Evolutionary conservation across 2,329 filamentous ascomycete genomes (phyloP), one percentile per base, ranked within the genome.

Genomic region (Aspergillus niger): DNA sequence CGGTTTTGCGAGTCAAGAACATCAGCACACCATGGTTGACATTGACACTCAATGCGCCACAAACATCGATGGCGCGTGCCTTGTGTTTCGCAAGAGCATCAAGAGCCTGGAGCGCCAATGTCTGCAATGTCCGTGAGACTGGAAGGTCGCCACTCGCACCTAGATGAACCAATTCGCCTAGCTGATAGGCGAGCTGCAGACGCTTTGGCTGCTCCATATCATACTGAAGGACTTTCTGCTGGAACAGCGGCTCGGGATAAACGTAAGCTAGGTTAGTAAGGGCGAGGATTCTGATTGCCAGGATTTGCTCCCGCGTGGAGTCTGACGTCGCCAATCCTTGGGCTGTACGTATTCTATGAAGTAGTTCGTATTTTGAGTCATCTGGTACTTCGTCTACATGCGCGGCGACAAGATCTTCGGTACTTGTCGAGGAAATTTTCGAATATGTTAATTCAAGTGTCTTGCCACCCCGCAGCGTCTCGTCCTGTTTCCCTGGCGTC

Each of bases 21-120:
- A 98, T 89, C 48, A 99, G 83, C 30, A 98, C 90, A 13, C 95
- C 96, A 69, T 99, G 96, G 69, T 96, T 98, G 39, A 98, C 94
- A 68, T 94, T 97, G 57, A 96, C 91, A 70, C 92, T 96, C 44
- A 99, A 81, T n/a, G 95, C 92, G 44, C 91, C 88, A 64, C 92
- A 88, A 24, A 99, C 89, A 73, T 99, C 95, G 36, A 87, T 81
- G 30, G 89, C 86, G 71, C 92, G 93, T 59, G 84, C 80, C 69
- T 90, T 89, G 72, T 91, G 91, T 71, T 87, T 90, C 6, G 91
- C 87, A 59, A 99, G 83, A n/a, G 91, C 91, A 73, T 97, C 92
- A 54, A 99, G 82, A 0, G 94, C 85, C 55, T 87, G 85, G 55
- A 99, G 82, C 7, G 92, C 91, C 61, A 93, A 87, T 2, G 91